Evolutionary conservation across 345 rosid species (phyloP).

Genomic region (Citrus australasica): DNA sequence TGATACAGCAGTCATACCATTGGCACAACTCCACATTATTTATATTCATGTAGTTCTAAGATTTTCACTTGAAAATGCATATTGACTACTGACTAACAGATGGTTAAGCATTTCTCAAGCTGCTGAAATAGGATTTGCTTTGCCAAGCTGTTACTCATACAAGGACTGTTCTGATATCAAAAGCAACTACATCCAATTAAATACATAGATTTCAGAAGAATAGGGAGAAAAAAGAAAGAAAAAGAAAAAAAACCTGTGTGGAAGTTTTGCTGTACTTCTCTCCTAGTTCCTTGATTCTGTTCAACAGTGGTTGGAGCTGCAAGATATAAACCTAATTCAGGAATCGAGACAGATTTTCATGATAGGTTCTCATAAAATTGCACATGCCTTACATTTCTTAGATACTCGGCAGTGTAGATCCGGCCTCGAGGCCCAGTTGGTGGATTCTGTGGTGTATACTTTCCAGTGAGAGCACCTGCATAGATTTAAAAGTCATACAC

Average conservation of each 20-base stretch:
- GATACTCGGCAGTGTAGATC: conserved; percentile 73
- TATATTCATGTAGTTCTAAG: not conserved
- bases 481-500: not conserved
- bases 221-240: conserved; percentile 11
- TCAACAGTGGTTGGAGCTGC: conserved; percentile 86
- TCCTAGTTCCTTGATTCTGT: conserved; percentile 67
- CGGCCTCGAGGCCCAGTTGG: conserved; percentile 82
- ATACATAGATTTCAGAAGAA: not conserved
- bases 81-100: not conserved
- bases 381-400: conserved; percentile 49
- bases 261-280: conserved; percentile 58
- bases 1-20: not conserved
- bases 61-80: not conserved
- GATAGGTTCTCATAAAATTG: not conserved
- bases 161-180: not conserved
- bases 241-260: conserved; percentile 56
- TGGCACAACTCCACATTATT: not conserved
- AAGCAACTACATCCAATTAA: not conserved
- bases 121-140: not conserved
- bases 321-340: conserved; percentile 19
- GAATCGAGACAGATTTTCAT: conserved; percentile 6
- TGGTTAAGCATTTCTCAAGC: not conserved
- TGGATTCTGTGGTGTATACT: conserved; percentile 82
- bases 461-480: conserved; percentile 90
- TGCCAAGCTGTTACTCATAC: not conserved